phyloP scores from a whole-genome alignment of 352 stramenopile genomes.

The Globisporangium iwayamae region DNA sequence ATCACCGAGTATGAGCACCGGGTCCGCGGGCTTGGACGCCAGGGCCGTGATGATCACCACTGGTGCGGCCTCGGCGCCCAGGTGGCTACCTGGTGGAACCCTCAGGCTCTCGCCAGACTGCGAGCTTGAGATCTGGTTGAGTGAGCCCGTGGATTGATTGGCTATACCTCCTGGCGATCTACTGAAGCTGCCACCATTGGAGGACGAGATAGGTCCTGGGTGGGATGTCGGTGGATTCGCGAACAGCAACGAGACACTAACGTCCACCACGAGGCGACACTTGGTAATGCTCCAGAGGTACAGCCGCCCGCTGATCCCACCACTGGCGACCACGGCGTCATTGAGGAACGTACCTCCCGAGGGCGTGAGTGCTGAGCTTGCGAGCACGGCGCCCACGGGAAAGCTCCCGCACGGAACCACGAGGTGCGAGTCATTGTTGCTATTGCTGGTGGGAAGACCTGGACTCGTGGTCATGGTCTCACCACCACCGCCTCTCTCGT shows the following conservation, averaged over 20 bases:
- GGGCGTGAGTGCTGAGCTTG: conserved; percentile 47
- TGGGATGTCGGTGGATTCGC: conserved; percentile 9
- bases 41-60: conserved; percentile 44
- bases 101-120: conserved; percentile 1
- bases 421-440: conserved; percentile 24
- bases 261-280: conserved; percentile 36
- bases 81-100: neutral
- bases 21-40: conserved; percentile 41
- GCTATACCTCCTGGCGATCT: neutral
- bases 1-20: conserved; percentile 61
- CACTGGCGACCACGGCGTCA: conserved; percentile 49
- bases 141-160: neutral
- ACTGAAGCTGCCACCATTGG: neutral
- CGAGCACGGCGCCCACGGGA: conserved; percentile 43
- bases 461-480: neutral
- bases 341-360: conserved; percentile 39
- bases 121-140: conserved; percentile 4
- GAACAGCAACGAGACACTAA: conserved; percentile 41
- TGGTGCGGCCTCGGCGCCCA: neutral
- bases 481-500: conserved; percentile 23
- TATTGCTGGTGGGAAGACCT: conserved; percentile 6
- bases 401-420: conserved; percentile 46
- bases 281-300: conserved; percentile 52
- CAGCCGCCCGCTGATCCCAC: conserved; percentile 41
- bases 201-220: neutral